Base-by-base conservation (phyloP, 495 filamentous ascomycete species). In the Trichocladium uniseriatum region DNA sequence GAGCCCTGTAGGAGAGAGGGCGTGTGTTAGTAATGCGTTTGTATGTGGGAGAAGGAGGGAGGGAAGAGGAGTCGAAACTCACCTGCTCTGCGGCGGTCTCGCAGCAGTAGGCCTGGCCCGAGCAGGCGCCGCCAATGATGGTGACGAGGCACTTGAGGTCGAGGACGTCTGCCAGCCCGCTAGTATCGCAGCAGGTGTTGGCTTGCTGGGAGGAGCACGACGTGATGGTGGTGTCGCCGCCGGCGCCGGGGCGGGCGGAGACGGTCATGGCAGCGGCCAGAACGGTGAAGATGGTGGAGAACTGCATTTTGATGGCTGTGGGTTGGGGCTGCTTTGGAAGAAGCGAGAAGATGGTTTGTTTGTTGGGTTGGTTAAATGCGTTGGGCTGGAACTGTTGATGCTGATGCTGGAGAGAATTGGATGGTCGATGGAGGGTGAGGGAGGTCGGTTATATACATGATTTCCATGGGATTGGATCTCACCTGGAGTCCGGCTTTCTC, bases 211-310 rank as follows among this genome's bases (percentile, higher is more conserved):
- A 32, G 46, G 22, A 34, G 46, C 43, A 19, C 19, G 36, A 29
- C 16, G 28, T 15, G 36, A 11, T 20, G n/a, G n/a, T n/a, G n/a
- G n/a, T n/a, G n/a, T n/a, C n/a, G n/a, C n/a, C n/a, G 1, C 28
- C 18, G 24, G 27, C 19, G 15, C 14, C 31, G 21, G 56, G 52
- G 24, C 39, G 15, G 20, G 52, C 52, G 14, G 45, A 31, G 53
- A 48, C 52, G 53, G 52, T 52, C 52, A 58, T 55, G 53, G 52
- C 56, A n/a, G 48, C 18, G 22, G 56, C 38, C 20, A 55, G 52
- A 28, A 52, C 5, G 45, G 56, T 58, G 56, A 52, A 48, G 44
- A 58, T 29, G 52, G 3, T 55, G 56, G 56, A 32, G 53, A 55
- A 45, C 45, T 58, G 56, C 56, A 58, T 58, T 41, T 58, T 58